Conservation (phyloP, 129 eudicot genomes). For the Flaveria robusta region DNA sequence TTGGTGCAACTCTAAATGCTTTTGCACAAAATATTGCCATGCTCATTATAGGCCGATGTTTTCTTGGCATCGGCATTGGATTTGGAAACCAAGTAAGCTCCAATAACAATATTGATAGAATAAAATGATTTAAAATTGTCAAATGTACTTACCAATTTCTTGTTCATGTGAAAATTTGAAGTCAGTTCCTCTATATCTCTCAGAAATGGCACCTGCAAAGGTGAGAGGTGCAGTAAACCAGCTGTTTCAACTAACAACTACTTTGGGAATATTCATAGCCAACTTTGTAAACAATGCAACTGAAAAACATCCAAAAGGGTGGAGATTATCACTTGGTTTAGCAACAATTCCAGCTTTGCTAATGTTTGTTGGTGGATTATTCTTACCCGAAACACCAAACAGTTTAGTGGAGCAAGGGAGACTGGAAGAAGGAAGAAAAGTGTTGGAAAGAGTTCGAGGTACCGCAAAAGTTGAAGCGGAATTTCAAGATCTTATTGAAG, state of each 20-base stretch:
- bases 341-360: slow-evolving; percentile 74
- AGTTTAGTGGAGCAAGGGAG: slow-evolving; percentile 88
- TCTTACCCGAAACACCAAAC: slow-evolving; percentile 91
- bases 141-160: background rate
- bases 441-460: slow-evolving; percentile 88
- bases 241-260: slow-evolving; percentile 88
- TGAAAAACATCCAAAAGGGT: slow-evolving; percentile 81
- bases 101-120: background rate
- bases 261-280: slow-evolving; percentile 78
- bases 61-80: slow-evolving; percentile 85
- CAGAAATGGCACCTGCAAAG: slow-evolving; percentile 96
- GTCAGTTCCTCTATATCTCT: slow-evolving; percentile 91
- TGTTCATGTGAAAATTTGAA: slow-evolving; percentile 32
- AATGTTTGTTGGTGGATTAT: slow-evolving; percentile 86
- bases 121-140: background rate
- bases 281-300: slow-evolving; percentile 79
- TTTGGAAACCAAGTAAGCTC: slow-evolving; percentile 77
- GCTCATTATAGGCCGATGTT: slow-evolving; percentile 68
- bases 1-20: slow-evolving; percentile 70
- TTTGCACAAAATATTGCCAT: slow-evolving; percentile 60
- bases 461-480: slow-evolving; percentile 81
- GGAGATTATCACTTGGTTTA: slow-evolving; percentile 88
- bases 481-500: slow-evolving; percentile 81
- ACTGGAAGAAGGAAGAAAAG: slow-evolving; percentile 61
- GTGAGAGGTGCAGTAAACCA: slow-evolving; percentile 83